Conservation (phyloP, 1,284 basidiomycete genomes). For the Vanrija sp. region DNA sequence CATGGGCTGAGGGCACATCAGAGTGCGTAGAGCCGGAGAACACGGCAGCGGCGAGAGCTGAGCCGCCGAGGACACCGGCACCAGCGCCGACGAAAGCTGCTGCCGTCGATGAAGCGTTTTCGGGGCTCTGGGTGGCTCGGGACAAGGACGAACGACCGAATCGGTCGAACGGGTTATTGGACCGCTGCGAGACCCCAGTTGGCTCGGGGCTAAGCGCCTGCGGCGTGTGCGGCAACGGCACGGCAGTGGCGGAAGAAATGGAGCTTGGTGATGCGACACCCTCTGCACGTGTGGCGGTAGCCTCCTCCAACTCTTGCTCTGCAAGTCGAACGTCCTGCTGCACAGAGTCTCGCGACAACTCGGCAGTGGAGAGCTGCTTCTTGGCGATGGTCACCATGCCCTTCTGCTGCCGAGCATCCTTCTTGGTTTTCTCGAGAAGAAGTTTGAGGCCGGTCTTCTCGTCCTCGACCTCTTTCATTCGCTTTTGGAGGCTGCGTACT, state of each 20-base stretch:
- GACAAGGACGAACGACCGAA: conserved; percentile 19
- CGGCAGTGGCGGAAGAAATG: conserved; percentile 59
- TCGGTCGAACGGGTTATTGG: conserved; percentile 91
- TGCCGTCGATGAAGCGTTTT: conserved; percentile 22
- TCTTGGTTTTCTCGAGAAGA: conserved; percentile 82
- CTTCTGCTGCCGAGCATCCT: conserved; percentile 93
- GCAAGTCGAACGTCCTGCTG: conserved; percentile 63
- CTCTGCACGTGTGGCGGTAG: conserved; percentile 22
- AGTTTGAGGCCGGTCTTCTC: conserved; percentile 69
- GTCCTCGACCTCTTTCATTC: conserved; percentile 75
- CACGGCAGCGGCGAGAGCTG: conserved; percentile 6
- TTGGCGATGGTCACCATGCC: conserved; percentile 88
- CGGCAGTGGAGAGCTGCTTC: conserved; percentile 86
- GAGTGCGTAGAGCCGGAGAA: not conserved
- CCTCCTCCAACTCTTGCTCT: conserved; percentile 56
- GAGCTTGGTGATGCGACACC: not conserved
- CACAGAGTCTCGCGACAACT: conserved; percentile 67
- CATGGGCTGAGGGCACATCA: too few relatives aligned
- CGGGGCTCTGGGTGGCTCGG: conserved; percentile 22
- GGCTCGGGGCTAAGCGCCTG: conserved; percentile 51
- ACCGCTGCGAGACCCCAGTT: conserved; percentile 57
- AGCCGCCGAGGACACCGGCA: conserved; percentile 11
- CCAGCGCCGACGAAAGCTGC: conserved; percentile 30
- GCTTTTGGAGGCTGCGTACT: conserved; percentile 75
- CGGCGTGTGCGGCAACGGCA: conserved; percentile 67